Percentiles rank a stretch among this genome's conserved stretches.
phyloP scores from a whole-genome alignment of 2,329 filamentous ascomycete genomes.

The Hymenoscyphus scutula region DNA sequence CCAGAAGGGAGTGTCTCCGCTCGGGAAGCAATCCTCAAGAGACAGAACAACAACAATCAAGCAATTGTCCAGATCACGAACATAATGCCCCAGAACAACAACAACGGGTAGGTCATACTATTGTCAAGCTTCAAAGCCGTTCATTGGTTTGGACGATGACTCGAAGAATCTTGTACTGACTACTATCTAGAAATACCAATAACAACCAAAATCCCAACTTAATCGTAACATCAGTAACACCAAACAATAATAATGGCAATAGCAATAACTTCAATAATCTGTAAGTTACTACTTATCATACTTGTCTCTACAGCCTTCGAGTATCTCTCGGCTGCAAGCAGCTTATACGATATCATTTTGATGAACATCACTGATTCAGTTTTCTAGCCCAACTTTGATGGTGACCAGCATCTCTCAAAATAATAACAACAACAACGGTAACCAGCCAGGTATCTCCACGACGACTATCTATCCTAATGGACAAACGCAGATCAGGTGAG shows the following conservation, averaged over 20 bases:
- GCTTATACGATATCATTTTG: not conserved
- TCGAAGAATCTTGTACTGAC: not conserved
- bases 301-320: not conserved
- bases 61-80: not conserved
- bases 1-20: not conserved
- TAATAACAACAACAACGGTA: not conserved
- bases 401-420: not conserved
- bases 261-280: not conserved
- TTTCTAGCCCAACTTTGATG: not conserved
- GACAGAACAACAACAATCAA: not conserved
- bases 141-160: not conserved
- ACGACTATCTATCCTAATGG: constrained; percentile 1
- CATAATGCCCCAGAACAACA: not conserved
- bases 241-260: not conserved
- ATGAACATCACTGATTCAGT: not conserved
- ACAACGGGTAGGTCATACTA: not conserved
- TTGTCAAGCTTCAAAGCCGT: not conserved
- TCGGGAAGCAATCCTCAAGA: not conserved
- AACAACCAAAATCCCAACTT: not conserved
- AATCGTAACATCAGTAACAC: not conserved
- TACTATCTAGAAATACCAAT: not conserved
- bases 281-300: not conserved
- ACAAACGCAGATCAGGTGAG: not conserved
- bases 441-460: not conserved
- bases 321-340: not conserved